Conservation (phyloP, 2,329 filamentous ascomycete genomes). For the Phyllosticta capitalensis region DNA sequence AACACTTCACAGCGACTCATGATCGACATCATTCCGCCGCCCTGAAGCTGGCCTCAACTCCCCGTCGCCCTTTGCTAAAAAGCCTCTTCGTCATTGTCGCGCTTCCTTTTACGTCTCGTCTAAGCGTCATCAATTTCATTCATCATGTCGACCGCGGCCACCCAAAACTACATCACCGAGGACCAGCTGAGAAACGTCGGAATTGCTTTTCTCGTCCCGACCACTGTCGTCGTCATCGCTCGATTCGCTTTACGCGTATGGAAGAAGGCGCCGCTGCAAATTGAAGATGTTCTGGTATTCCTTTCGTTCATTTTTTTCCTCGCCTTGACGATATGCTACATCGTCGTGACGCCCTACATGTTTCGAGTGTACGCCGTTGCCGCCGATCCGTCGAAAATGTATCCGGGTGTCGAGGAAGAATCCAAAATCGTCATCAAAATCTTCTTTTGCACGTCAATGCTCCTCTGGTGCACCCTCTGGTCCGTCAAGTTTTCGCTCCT, state of each 20-base stretch:
- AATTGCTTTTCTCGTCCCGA: conserved; percentile 15
- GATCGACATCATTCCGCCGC: not conserved
- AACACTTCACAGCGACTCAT: not conserved
- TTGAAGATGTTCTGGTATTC: conserved; percentile 21
- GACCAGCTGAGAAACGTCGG: conserved; percentile 13
- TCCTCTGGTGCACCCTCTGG: conserved; percentile 33
- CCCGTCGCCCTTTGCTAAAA: not conserved
- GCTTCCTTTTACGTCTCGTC: too few species aligned
- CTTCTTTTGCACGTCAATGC: conserved; percentile 31
- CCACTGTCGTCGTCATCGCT: conserved; percentile 15
- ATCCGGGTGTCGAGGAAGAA: conserved; percentile 24
- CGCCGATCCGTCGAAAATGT: conserved; percentile 17
- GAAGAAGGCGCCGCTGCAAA: not conserved
- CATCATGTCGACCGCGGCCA: conserved; percentile 13
- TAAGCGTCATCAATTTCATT: not conserved
- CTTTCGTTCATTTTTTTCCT: conserved; percentile 22
- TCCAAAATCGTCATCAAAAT: conserved; percentile 24
- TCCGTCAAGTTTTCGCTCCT: conserved; percentile 33
- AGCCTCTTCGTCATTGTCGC: not conserved
- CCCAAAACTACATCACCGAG: conserved; percentile 15
- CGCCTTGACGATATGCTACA: conserved; percentile 21
- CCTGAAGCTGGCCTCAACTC: not conserved
- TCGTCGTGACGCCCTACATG: conserved; percentile 26
- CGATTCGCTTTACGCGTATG: conserved; percentile 3
- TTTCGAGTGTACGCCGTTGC: conserved; percentile 22